phyloP scores from a whole-genome alignment of 2,329 filamentous ascomycete species.

The Monosporascus sp. region DNA sequence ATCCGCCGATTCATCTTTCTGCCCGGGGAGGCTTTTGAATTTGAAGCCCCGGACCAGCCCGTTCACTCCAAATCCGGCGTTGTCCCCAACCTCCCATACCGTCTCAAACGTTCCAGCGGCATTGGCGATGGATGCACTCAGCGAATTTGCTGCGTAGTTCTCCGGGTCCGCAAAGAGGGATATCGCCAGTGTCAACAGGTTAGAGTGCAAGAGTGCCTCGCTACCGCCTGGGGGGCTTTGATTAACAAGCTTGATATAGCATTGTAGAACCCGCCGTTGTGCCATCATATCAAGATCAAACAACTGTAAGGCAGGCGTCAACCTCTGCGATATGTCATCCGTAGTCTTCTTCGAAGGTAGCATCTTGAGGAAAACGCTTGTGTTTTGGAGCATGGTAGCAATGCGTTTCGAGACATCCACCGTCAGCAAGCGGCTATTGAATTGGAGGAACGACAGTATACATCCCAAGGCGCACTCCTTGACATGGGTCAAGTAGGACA shows the following conservation, averaged over 20 bases:
- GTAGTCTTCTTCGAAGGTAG: constrained; percentile 77
- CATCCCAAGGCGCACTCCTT: constrained; percentile 90
- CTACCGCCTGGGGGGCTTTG: constrained; percentile 79
- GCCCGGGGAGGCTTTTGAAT: constrained; percentile 64
- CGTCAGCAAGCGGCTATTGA: constrained; percentile 86
- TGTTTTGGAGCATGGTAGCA: constrained; percentile 91
- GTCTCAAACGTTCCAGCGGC: constrained; percentile 87
- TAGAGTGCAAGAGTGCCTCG: constrained; percentile 85
- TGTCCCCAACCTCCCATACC: constrained; percentile 92
- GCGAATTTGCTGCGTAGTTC: constrained; percentile 74
- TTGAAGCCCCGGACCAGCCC: constrained; percentile 76
- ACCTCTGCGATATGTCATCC: constrained; percentile 78
- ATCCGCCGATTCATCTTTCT: constrained; percentile 50
- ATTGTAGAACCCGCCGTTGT: constrained; percentile 85
- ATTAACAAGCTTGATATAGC: constrained; percentile 86
- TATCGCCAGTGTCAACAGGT: constrained; percentile 81
- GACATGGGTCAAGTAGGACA: constrained; percentile 90
- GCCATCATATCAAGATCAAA: constrained; percentile 92
- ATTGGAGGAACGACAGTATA: constrained; percentile 86
- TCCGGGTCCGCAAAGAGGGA: constrained; percentile 91
- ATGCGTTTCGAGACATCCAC: constrained; percentile 91
- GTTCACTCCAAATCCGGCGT: constrained; percentile 89
- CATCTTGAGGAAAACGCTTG: constrained; percentile 80
- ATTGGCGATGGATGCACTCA: constrained; percentile 88
- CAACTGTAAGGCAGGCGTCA: constrained; percentile 81